These are phyloP conservation scores for Xylaria castorea DNA, from an alignment of 495 filamentous ascomycete genomes.

Conservation along the genomic window DNA sequence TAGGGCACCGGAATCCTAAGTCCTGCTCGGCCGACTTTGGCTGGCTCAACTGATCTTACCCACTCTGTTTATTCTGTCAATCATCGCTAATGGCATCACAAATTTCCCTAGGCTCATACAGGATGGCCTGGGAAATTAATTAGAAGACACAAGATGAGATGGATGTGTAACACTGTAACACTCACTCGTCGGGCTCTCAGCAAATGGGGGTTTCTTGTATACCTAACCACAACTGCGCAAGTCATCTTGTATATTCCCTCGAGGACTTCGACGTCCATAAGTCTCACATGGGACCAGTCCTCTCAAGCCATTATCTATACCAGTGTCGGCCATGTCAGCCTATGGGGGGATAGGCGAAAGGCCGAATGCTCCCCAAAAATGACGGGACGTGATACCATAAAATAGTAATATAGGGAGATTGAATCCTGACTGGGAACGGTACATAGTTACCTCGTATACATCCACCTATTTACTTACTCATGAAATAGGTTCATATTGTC, in stretches of 20 bases:
- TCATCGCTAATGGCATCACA: background rate
- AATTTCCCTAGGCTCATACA: background rate
- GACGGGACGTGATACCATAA: background rate
- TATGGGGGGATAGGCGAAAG: background rate
- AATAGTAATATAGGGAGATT: background rate
- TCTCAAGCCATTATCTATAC: background rate
- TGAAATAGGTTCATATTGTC: background rate
- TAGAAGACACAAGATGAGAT: background rate
- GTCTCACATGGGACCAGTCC: background rate
- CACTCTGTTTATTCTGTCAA: background rate
- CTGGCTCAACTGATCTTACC: background rate
- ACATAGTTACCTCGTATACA: background rate
- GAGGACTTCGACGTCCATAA: background rate
- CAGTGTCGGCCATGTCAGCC: background rate
- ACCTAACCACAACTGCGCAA: background rate
- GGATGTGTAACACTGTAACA: background rate
- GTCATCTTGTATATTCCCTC: background rate
- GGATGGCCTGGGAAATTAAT: background rate
- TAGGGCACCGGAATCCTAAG: background rate
- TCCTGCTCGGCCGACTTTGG: background rate
- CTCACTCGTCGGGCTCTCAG: background rate
- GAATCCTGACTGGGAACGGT: background rate
- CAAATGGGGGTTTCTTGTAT: background rate
- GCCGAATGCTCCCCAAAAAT: background rate
- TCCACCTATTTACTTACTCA: background rate